Conservation (phyloP, 164 flowering plant genomes). For the Vitis cinerea region DNA sequence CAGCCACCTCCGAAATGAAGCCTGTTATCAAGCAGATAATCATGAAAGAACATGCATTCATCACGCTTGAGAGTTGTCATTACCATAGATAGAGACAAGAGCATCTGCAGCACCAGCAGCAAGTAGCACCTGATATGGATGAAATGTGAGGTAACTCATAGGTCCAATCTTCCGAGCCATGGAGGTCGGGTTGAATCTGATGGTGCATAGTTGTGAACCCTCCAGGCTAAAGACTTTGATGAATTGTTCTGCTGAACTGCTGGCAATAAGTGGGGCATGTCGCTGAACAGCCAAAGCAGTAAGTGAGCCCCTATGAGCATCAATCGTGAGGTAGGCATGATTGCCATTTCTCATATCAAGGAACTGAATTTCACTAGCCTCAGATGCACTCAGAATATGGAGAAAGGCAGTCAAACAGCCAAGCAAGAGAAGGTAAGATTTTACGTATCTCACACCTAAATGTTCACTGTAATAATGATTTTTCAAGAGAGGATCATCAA, state of each 20-base stretch:
- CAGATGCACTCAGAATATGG: slow-evolving; percentile 88
- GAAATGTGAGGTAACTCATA: slow-evolving; percentile 90
- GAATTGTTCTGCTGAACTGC: slow-evolving; percentile 86
- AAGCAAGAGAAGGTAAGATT: not conserved
- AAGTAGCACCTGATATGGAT: slow-evolving; percentile 80
- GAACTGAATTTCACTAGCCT: slow-evolving; percentile 91
- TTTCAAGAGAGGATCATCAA: too few species aligned
- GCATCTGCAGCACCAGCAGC: slow-evolving; percentile 92
- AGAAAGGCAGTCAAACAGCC: not conserved
- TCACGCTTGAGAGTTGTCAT: slow-evolving; percentile 59
- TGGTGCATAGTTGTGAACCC: slow-evolving; percentile 74
- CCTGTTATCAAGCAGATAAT: too few species aligned
- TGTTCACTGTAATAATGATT: not conserved
- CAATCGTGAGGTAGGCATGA: slow-evolving; percentile 65
- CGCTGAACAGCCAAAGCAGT: slow-evolving; percentile 89
- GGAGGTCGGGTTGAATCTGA: slow-evolving; percentile 64
- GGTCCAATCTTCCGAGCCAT: slow-evolving; percentile 94
- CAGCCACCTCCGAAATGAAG: too few species aligned
- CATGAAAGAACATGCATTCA: slow-evolving; percentile 19
- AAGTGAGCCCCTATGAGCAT: slow-evolving; percentile 88
- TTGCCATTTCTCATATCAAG: slow-evolving; percentile 68
- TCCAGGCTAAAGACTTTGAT: slow-evolving; percentile 78
- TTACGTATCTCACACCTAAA: not conserved
- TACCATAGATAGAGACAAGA: slow-evolving; percentile 75
- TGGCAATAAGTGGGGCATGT: slow-evolving; percentile 91